Evolutionary conservation across 75 land plant genomes (phyloP), one percentile per base, ranked within the genome.

Genomic region (Picea glauca): DNA sequence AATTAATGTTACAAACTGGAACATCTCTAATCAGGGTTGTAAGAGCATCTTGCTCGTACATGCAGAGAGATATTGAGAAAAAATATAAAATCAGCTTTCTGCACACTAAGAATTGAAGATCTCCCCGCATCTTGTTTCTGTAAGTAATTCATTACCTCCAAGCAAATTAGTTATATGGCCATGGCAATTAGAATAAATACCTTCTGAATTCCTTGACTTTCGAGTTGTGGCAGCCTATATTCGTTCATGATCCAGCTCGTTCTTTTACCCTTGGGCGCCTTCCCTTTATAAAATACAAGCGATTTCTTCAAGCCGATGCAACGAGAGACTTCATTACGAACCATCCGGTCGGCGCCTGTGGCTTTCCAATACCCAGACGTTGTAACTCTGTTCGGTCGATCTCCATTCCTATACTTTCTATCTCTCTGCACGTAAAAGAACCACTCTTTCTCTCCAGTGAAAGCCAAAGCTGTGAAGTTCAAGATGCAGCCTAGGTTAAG

Each of bases 191-290:
- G 21, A 56, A 32, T 13, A 14, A 18, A 1, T 66, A 85, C 85
- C 85, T 78, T 78, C 35, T 80, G 81, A 14, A 50, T 33, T 12
- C 72, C 60, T 56, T 75, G 77, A 21, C 76, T 79, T 46, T 89
- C 91, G 65, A 38, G 75, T 54, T 89, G 88, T 1, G 94, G 94
- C 63, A 92, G 70, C 2, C 94, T 77, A 74, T 90, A 92, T 79
- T 90, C 94, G 78, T 88, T 91, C 94, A 92, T 92, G 82, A 90
- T 91, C 93, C 93, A 91, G 60, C 85, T 88, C 2, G 93, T 84
- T 23, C 92, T 76, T 67, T 82, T 74, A 13, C 94, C 93, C 13
- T 81, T 91, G 30, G 94, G 93, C 12, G 94, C 94, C 57, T 86
- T 85, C 21, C 94, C 94, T 14, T 77, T 82, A 87, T 92, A 92